Conservation (phyloP, 139 green algal genomes). For the Chlorella sorokiniana region DNA sequence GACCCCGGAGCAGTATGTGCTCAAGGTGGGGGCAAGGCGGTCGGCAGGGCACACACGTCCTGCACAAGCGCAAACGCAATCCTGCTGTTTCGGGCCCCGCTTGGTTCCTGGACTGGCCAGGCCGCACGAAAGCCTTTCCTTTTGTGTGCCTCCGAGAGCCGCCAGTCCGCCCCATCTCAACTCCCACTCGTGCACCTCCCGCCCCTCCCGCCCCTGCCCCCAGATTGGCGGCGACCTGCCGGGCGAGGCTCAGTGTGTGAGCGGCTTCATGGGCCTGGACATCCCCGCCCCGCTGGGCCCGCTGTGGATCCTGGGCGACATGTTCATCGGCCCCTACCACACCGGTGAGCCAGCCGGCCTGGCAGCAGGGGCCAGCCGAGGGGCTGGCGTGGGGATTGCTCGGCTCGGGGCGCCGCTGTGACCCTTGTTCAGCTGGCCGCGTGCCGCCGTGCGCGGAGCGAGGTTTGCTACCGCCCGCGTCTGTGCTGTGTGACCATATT, state of each 20-base stretch:
- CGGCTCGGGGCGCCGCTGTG: no score
- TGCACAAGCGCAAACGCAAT: no score
- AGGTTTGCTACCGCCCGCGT: no score
- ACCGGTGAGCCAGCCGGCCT: constrained; percentile 64
- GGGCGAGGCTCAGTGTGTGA: constrained; percentile 86
- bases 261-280: constrained; percentile 97
- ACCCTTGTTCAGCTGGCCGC: no score
- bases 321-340: constrained; percentile 96
- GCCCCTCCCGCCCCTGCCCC: background rate
- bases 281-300: constrained; percentile 80
- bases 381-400: no score
- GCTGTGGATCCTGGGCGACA: constrained; percentile 97
- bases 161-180: background rate
- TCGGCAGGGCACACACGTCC: background rate
- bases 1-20: constrained; percentile 86
- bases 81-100: no score
- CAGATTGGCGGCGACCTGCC: constrained; percentile 33
- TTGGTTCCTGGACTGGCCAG: no score
- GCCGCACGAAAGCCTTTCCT: no score
- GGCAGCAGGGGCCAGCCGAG: no score
- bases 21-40: constrained; percentile 62
- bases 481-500: no score
- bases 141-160: no score
- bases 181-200: background rate
- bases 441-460: no score